A percentile compares a stretch with the other conserved stretches of the same genome.
phyloP scores from a whole-genome alignment of 768 basidiomycete genomes.

The Suillus discolor region DNA sequence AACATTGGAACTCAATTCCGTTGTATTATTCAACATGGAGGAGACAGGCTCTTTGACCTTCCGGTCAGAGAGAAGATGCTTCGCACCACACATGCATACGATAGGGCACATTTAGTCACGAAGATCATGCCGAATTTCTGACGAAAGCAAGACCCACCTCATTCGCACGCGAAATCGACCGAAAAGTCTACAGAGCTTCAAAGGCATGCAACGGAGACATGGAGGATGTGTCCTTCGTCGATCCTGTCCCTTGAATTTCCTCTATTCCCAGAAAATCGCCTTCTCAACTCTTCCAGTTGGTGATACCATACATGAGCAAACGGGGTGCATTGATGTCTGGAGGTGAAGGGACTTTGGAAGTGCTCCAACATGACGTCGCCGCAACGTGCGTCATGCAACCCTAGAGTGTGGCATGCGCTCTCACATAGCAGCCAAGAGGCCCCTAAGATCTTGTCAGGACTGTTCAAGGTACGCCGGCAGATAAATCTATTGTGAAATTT shows the following conservation, averaged over 20 bases:
- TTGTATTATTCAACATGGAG: constrained; percentile 7
- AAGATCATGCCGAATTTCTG: too few relatives aligned
- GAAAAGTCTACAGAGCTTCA: not conserved
- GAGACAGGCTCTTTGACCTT: constrained; percentile 8
- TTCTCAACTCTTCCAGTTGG: constrained; percentile 28
- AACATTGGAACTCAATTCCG: constrained; percentile 4
- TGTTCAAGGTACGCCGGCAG: not conserved
- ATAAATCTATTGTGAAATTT: constrained; percentile 24
- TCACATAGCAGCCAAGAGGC: not conserved
- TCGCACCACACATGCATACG: constrained; percentile 6
- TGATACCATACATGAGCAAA: constrained; percentile 22
- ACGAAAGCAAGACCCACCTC: not conserved
- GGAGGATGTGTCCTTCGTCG: not conserved
- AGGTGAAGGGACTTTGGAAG: not conserved
- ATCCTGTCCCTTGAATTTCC: not conserved
- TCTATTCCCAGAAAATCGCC: not conserved
- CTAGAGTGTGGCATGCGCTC: not conserved
- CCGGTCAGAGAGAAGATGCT: constrained; percentile 11
- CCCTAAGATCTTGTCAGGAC: not conserved
- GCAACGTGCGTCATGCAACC: not conserved
- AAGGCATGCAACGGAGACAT: not conserved
- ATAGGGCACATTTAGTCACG: not conserved
- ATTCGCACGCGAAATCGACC: not conserved
- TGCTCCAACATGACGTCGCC: not conserved
- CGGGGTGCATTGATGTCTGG: not conserved